These are phyloP conservation scores for Nosema muscidifuracis DNA, from an alignment of 371 early-diverging fungal species.

Conservation along the genomic window DNA sequence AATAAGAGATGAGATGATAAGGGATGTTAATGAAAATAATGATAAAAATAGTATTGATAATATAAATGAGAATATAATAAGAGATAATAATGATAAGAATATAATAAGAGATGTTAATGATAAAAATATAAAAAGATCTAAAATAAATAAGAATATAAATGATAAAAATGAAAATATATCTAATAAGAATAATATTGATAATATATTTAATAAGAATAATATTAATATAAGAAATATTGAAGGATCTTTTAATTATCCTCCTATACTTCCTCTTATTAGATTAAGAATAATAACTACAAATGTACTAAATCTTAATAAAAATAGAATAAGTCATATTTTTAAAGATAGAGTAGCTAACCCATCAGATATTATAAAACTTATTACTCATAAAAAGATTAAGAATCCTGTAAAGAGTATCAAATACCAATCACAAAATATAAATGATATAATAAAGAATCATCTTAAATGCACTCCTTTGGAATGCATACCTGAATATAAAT, in stretches of 20 bases:
- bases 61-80: constrained; percentile 2
- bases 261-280: neutral
- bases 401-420: constrained; percentile 3
- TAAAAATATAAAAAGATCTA: constrained; percentile 3
- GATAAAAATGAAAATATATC: constrained; percentile 53
- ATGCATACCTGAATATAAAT: neutral
- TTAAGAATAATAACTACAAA: neutral
- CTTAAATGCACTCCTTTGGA: constrained; percentile 23
- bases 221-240: neutral
- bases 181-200: constrained; percentile 62
- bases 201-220: neutral
- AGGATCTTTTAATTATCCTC: neutral
- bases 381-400: constrained; percentile 60
- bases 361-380: constrained; percentile 75
- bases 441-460: constrained; percentile 1
- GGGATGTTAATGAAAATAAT: too few relatives aligned
- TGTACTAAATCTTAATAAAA: neutral
- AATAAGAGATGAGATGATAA: too few relatives aligned
- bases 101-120: neutral
- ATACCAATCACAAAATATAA: constrained; percentile 14
- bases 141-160: neutral
- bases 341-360: constrained; percentile 81
- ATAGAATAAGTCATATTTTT: constrained; percentile 64
- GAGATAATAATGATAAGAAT: neutral
- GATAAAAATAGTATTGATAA: too few relatives aligned